phyloP scores from a whole-genome alignment of 257 asterid genomes.

The Handroanthus guayacan region DNA sequence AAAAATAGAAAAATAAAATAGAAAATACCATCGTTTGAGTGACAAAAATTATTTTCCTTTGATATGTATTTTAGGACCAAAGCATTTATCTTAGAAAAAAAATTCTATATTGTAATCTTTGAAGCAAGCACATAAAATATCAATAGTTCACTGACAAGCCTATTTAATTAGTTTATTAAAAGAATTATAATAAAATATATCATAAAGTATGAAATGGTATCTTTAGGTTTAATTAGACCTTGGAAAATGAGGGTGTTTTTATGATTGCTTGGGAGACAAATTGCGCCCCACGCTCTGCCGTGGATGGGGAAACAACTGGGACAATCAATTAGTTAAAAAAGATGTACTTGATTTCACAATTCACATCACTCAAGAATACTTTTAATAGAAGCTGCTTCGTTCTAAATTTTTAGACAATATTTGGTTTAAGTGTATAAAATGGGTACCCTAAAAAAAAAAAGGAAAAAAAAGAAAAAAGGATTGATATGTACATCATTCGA shows the following conservation, averaged over 20 bases:
- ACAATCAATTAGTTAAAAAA: constrained; percentile 36
- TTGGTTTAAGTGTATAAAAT: constrained; percentile 27
- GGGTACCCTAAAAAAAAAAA: neutral
- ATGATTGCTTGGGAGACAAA: constrained; percentile 35
- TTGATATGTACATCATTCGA: too few species aligned
- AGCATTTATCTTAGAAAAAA: neutral
- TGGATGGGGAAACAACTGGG: constrained; percentile 49
- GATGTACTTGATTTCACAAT: constrained; percentile 39
- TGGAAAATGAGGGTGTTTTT: constrained; percentile 40
- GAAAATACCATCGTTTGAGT: too few species aligned
- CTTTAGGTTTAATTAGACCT: constrained; percentile 33
- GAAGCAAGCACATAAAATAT: constrained; percentile 7
- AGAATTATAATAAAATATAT: constrained; percentile 1
- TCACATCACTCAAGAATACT: constrained; percentile 34
- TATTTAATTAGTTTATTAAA: constrained; percentile 9
- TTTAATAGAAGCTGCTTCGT: constrained; percentile 32
- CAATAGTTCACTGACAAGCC: neutral
- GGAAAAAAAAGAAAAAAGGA: too few species aligned
- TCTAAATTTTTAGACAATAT: constrained; percentile 28
- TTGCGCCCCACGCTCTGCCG: constrained; percentile 44
- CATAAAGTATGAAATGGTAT: constrained; percentile 16
- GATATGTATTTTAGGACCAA: too few species aligned
- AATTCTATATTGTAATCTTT: neutral
- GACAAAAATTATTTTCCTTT: too few species aligned
- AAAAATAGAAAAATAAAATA: too few species aligned